These are phyloP conservation scores for Platanthera zijinensis DNA, from an alignment of 106 monocot genomes.

Conservation along the genomic window DNA sequence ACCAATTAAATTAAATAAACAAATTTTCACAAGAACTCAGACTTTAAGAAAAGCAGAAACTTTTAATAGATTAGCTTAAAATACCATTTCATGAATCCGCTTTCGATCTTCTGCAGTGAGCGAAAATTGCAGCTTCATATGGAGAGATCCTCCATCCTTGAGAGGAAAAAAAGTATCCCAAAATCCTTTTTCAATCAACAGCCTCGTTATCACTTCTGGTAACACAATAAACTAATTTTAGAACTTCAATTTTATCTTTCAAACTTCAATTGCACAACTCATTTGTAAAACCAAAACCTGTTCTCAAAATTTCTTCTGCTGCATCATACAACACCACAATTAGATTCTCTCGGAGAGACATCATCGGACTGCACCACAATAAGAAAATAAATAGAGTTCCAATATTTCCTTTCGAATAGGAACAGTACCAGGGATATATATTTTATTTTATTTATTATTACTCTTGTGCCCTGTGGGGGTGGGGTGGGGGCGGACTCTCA, in stretches of 20 bases:
- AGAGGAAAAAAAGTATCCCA: constrained; percentile 48
- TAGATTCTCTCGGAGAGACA: constrained; percentile 60
- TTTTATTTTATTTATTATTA: no score
- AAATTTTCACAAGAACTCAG: background rate
- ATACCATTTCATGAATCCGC: constrained; percentile 63
- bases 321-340: constrained; percentile 33
- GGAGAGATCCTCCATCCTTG: constrained; percentile 38
- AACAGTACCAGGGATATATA: no score
- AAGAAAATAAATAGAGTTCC: background rate
- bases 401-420: background rate
- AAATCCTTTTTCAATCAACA: constrained; percentile 56
- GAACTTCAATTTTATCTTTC: background rate
- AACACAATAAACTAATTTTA: constrained; percentile 4
- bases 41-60: background rate
- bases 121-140: constrained; percentile 58
- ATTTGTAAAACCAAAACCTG: constrained; percentile 27
- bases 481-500: no score
- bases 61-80: background rate
- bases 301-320: constrained; percentile 41
- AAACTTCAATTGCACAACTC: background rate
- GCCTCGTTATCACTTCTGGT: constrained; percentile 52
- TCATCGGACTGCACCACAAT: constrained; percentile 47
- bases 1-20: no score
- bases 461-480: no score
- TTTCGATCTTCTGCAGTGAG: constrained; percentile 53